Conservation (phyloP, 352 stramenopile genomes). For the Peronosclerospora sorghi region DNA sequence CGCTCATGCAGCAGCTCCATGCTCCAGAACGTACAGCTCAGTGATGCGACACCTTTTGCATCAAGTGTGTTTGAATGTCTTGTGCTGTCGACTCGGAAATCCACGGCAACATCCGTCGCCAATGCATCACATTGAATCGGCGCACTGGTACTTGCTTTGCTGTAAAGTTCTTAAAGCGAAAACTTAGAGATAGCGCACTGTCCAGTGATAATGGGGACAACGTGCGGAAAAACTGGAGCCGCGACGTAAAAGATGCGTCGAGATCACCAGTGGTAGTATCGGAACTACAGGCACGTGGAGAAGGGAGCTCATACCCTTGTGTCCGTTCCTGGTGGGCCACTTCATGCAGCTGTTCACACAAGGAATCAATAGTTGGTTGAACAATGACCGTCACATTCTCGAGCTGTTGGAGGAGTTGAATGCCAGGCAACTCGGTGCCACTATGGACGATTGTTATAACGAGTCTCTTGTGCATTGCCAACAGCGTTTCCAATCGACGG, state of each 20-base stretch:
- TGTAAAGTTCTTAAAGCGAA: conserved; percentile 62
- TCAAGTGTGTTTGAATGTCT: conserved; percentile 36
- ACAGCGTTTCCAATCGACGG: conserved; percentile 19
- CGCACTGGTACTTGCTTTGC: conserved; percentile 46
- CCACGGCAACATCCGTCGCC: conserved; percentile 77
- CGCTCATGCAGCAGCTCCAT: no score
- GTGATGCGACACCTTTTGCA: conserved; percentile 9
- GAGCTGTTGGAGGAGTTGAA: conserved; percentile 18
- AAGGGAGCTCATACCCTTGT: conserved; percentile 27
- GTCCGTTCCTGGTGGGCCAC: conserved; percentile 23
- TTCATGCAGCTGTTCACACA: conserved; percentile 19
- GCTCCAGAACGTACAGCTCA: not conserved
- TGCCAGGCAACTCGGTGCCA: conserved; percentile 4
- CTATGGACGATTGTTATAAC: conserved; percentile 27
- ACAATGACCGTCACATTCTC: conserved; percentile 20
- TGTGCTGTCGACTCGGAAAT: conserved; percentile 46
- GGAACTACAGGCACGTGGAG: conserved; percentile 8
- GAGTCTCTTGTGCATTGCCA: conserved; percentile 45
- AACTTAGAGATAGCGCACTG: conserved; percentile 59
- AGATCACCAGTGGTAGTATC: conserved; percentile 1
- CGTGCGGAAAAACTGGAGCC: conserved; percentile 48
- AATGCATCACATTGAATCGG: conserved; percentile 84
- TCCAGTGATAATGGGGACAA: conserved; percentile 41
- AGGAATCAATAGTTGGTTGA: conserved; percentile 1
- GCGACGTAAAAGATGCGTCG: conserved; percentile 38